These are phyloP conservation scores for Stagonosporopsis vannaccii DNA, from an alignment of 2,329 filamentous ascomycete genomes.

Conservation along the genomic window DNA sequence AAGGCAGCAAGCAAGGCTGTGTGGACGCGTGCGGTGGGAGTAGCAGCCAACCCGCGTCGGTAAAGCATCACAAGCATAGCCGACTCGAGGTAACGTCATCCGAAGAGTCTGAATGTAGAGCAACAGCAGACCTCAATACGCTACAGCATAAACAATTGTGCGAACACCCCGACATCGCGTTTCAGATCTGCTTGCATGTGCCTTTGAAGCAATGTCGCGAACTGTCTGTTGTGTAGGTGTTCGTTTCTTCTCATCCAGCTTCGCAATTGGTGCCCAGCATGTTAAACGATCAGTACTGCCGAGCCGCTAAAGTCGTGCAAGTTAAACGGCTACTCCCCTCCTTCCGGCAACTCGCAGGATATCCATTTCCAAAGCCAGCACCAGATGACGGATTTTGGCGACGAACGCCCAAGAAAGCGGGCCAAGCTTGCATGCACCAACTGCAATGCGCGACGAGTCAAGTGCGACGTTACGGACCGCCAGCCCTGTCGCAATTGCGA, in stretches of 20 bases:
- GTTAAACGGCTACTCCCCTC: constrained; percentile 33
- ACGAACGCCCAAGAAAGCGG: constrained; percentile 39
- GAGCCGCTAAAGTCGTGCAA: constrained; percentile 18
- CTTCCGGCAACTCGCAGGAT: constrained; percentile 23
- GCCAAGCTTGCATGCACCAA: constrained; percentile 55
- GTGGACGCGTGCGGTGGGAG: background rate
- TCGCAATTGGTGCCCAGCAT: background rate
- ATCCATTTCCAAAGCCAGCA: constrained; percentile 10
- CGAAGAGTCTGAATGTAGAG: background rate
- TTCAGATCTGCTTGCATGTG: background rate
- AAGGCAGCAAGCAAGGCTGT: background rate
- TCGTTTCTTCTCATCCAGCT: background rate
- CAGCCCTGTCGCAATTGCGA: constrained; percentile 55
- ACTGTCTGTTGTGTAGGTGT: background rate
- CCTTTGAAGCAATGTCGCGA: too few relatives aligned
- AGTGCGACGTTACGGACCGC: constrained; percentile 55
- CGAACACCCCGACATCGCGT: background rate
- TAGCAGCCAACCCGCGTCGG: constrained; percentile 1
- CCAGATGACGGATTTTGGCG: constrained; percentile 16
- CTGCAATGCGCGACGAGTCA: constrained; percentile 56
- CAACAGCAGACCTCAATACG: too few relatives aligned
- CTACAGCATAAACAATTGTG: too few relatives aligned
- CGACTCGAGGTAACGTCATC: constrained; percentile 25
- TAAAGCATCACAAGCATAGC: constrained; percentile 22
- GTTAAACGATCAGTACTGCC: constrained; percentile 11